These are phyloP conservation scores for Metarhizium anisopliae DNA, from an alignment of 2,329 filamentous ascomycete genomes.

Conservation along the genomic window DNA sequence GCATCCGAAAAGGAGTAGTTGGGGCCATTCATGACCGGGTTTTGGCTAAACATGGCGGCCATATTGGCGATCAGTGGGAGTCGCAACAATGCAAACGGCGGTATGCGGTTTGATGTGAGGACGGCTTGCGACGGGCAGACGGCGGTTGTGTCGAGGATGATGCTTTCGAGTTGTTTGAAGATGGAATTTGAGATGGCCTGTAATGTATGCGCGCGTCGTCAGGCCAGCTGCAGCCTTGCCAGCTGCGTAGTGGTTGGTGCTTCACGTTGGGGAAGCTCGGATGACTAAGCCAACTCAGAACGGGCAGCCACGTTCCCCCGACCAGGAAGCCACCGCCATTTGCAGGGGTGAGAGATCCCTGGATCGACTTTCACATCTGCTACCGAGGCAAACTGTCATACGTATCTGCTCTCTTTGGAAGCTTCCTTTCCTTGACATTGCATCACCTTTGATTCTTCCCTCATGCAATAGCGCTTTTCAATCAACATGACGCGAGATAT, in stretches of 20 bases:
- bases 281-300: constrained; percentile 29
- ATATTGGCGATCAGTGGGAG: constrained; percentile 28
- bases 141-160: not conserved
- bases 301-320: not conserved
- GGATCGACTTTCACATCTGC: not conserved
- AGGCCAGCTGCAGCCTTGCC: constrained; percentile 7
- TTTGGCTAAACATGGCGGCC: constrained; percentile 62
- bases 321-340: not conserved
- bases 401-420: not conserved
- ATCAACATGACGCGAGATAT: constrained; percentile 43
- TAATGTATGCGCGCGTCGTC: constrained; percentile 25
- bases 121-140: not conserved
- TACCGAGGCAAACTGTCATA: not conserved
- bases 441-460: not conserved
- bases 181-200: constrained; percentile 19
- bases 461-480: not conserved
- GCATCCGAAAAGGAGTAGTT: constrained; percentile 60
- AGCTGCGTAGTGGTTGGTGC: constrained; percentile 10
- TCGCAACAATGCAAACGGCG: not conserved
- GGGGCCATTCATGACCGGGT: constrained; percentile 58
- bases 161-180: constrained; percentile 1
- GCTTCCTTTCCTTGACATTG: not conserved
- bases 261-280: constrained; percentile 19
- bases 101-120: not conserved
- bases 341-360: not conserved